A percentile compares a stretch with the other conserved stretches of the same genome.
Evolutionary conservation across 495 filamentous ascomycete genomes (phyloP).

Genomic region (Halenospora varia): DNA sequence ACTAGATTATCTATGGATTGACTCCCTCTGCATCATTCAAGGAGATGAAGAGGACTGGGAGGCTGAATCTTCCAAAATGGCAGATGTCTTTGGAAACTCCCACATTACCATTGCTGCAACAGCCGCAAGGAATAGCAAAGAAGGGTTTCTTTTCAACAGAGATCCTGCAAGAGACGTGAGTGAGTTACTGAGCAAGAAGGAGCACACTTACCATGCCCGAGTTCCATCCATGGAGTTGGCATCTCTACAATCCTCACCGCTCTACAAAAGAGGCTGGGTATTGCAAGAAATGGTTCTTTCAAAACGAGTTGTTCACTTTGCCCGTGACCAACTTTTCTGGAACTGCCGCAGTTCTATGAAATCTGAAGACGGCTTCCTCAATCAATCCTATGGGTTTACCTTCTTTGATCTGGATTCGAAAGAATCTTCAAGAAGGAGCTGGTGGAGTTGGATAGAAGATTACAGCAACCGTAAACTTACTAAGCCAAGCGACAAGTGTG

Average conservation of each 20-base stretch:
- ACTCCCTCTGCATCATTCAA: slow-evolving; percentile 8
- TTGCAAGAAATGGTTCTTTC: background rate
- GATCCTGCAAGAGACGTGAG: no score
- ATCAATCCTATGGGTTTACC: no score
- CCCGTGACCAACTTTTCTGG: slow-evolving; percentile 4
- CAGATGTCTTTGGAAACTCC: slow-evolving; percentile 2
- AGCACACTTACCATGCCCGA: no score
- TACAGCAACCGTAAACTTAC: no score
- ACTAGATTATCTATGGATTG: slow-evolving; percentile 27
- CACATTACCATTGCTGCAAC: background rate
- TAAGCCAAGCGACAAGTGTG: no score
- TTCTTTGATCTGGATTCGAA: no score
- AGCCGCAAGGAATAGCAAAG: background rate
- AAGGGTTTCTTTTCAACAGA: no score
- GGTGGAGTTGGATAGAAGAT: no score
- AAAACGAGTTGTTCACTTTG: background rate
- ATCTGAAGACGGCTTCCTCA: no score
- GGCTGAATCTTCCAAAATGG: slow-evolving; percentile 18
- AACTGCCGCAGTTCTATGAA: background rate
- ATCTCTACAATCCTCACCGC: slow-evolving; percentile 10
- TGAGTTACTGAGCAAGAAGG: no score
- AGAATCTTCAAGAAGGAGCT: no score
- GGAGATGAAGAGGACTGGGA: slow-evolving; percentile 24
- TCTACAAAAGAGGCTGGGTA: slow-evolving; percentile 16
- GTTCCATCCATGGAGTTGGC: no score